Evolutionary conservation across 306 rosid species (phyloP), one percentile per base, ranked within the genome.

Genomic region (Heteromeles arbutifolia): DNA sequence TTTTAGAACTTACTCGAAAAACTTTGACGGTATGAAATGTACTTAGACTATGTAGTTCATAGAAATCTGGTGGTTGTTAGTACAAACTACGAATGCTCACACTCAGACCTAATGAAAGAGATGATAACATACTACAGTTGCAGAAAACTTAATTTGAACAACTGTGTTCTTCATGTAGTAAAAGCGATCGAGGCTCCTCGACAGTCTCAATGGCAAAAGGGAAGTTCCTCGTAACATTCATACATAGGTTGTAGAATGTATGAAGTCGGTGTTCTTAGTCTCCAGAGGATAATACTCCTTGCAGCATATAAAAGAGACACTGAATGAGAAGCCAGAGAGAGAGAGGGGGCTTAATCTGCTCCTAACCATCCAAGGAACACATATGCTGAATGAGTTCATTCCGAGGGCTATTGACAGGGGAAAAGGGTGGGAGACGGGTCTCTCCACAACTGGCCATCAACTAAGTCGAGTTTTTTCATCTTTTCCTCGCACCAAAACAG

Each of bases 401-500:
- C 17, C 26, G n/a, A 48, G 59, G 48, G 11, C 24, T 80, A 65
- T 78, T 86, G 84, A 87, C 93, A 88, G 12, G 98, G 98, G 81
- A 95, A 95, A 80, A 95, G 96, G 73, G 85, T 74, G 22, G 97
- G 97, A 41, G 88, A 85, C 0, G 91, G 93, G 76, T 95, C 97
- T 85, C 98, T 89, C 84, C 87, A 82, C 83, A 95, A 79, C 89
- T 82, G 87, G 31, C 90, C 77, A 58, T 82, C 85, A 13, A 83
- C 79, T 31, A 90, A 39, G 69, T 90, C 96, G 29, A 95, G 86
- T 71, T 88, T 95, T 74, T 90, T 95, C 88, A 89, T 81, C 90
- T 95, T 95, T 77, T 92, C 97, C 84, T 95, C 97, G 58, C 98
- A 92, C 98, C 98, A 95, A 69, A 87, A 76, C 71, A 95, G 78